These are phyloP conservation scores for Cladosporium sphaerospermum DNA, from an alignment of 2,329 filamentous ascomycete species.

Conservation along the genomic window DNA sequence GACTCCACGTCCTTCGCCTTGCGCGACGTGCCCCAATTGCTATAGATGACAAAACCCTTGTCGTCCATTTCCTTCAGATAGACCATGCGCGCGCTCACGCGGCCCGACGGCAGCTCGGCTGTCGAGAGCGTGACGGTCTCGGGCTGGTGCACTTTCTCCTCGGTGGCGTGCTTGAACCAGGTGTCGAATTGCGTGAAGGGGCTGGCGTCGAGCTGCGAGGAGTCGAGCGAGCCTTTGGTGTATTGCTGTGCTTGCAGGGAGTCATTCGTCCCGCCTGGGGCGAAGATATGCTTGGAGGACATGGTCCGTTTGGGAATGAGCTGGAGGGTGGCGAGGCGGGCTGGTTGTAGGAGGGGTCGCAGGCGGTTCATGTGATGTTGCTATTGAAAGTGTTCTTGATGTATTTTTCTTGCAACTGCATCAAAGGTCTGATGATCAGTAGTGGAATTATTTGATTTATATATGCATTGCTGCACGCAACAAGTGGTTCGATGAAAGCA, in stretches of 20 bases:
- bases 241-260: constrained; percentile 70
- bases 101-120: constrained; percentile 72
- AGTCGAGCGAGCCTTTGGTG: constrained; percentile 57
- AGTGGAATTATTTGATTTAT: too few species aligned
- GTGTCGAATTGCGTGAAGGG: constrained; percentile 80
- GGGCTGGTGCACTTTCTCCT: constrained; percentile 60
- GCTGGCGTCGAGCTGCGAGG: constrained; percentile 52
- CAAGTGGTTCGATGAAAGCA: too few species aligned
- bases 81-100: constrained; percentile 77
- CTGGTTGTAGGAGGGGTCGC: background rate
- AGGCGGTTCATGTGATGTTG: constrained; percentile 4
- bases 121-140: constrained; percentile 88
- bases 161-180: constrained; percentile 76
- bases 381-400: background rate
- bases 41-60: constrained; percentile 82
- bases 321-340: constrained; percentile 1
- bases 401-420: background rate
- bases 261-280: constrained; percentile 54
- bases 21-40: constrained; percentile 76
- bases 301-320: constrained; percentile 15
- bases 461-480: too few species aligned
- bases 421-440: too few species aligned
- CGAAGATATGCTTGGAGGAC: constrained; percentile 46
- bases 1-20: constrained; percentile 61
- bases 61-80: constrained; percentile 93